phyloP scores from a whole-genome alignment of 495 filamentous ascomycete genomes.

The Penicillium argentinense region DNA sequence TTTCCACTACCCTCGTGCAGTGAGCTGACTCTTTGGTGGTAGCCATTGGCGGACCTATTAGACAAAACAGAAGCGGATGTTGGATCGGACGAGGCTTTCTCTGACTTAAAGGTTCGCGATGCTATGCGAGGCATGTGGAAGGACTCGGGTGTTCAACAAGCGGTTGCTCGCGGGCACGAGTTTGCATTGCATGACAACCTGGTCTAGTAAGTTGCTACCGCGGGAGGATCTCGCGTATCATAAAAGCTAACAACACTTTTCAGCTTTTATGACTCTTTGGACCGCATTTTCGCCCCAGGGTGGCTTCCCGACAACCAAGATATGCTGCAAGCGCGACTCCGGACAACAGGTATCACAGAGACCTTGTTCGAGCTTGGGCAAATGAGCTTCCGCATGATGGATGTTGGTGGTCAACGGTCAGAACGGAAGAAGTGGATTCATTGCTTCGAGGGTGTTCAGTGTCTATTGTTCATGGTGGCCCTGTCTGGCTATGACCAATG shows the following conservation, averaged over 20 bases:
- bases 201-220: slow-evolving; percentile 76
- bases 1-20: neutral
- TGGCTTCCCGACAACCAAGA: slow-evolving; percentile 98
- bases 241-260: slow-evolving; percentile 4
- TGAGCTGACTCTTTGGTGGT: slow-evolving; percentile 12
- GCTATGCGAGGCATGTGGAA: slow-evolving; percentile 85
- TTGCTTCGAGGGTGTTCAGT: slow-evolving; percentile 96
- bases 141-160: slow-evolving; percentile 79
- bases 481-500: slow-evolving; percentile 98
- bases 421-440: slow-evolving; percentile 99
- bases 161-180: slow-evolving; percentile 88
- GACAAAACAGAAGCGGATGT: slow-evolving; percentile 67
- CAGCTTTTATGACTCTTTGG: slow-evolving; percentile 89
- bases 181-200: slow-evolving; percentile 95
- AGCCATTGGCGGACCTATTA: slow-evolving; percentile 35
- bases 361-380: slow-evolving; percentile 93
- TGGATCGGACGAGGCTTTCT: slow-evolving; percentile 69
- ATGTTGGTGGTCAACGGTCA: slow-evolving; percentile 94
- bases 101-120: slow-evolving; percentile 60
- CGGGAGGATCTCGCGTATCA: neutral
- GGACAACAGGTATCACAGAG: slow-evolving; percentile 96
- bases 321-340: slow-evolving; percentile 84
- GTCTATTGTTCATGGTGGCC: slow-evolving; percentile 90
- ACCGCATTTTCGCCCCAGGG: slow-evolving; percentile 80
- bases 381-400: slow-evolving; percentile 98